Percentiles rank a stretch among this genome's conserved stretches.
Conservation (phyloP, 129 eudicot species). For the Centella asiatica region DNA sequence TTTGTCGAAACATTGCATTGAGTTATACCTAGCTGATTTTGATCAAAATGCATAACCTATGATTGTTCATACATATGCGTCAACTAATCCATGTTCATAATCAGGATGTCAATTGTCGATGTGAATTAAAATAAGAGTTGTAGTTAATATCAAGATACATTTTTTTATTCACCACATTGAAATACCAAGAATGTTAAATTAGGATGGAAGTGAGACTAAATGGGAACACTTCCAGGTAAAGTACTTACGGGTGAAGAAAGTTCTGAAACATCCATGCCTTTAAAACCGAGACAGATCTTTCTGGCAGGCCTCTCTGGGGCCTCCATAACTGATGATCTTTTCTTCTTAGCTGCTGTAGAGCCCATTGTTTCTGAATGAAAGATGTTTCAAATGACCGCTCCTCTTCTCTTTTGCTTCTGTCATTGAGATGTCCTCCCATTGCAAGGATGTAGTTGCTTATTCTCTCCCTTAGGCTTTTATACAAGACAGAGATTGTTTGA, state of each 20-base stretch:
- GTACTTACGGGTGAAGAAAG: slow-evolving; percentile 90
- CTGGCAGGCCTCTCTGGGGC: slow-evolving; percentile 97
- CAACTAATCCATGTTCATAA: no score
- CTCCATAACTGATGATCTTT: slow-evolving; percentile 88
- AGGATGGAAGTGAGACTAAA: background rate
- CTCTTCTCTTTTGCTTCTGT: slow-evolving; percentile 34
- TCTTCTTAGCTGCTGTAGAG: slow-evolving; percentile 71
- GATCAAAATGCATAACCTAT: no score
- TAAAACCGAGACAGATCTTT: slow-evolving; percentile 78
- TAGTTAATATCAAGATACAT: slow-evolving; percentile 10
- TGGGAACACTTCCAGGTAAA: slow-evolving; percentile 1
- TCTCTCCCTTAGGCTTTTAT: slow-evolving; percentile 67
- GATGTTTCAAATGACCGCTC: slow-evolving; percentile 41
- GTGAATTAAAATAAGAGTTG: no score
- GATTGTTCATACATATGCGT: no score
- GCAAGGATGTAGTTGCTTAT: slow-evolving; percentile 73
- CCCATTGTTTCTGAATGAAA: slow-evolving; percentile 85
- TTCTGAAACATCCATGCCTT: slow-evolving; percentile 99
- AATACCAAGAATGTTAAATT: background rate
- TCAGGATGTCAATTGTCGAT: no score
- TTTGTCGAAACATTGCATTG: no score
- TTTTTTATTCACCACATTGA: background rate
- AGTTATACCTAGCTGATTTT: no score
- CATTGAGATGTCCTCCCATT: slow-evolving; percentile 34
- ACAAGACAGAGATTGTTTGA: slow-evolving; percentile 59